Percentiles rank a stretch among this genome's conserved stretches.
Evolutionary conservation across 805 yeast species (phyloP).

Genomic region (Dipodascus albidus): DNA sequence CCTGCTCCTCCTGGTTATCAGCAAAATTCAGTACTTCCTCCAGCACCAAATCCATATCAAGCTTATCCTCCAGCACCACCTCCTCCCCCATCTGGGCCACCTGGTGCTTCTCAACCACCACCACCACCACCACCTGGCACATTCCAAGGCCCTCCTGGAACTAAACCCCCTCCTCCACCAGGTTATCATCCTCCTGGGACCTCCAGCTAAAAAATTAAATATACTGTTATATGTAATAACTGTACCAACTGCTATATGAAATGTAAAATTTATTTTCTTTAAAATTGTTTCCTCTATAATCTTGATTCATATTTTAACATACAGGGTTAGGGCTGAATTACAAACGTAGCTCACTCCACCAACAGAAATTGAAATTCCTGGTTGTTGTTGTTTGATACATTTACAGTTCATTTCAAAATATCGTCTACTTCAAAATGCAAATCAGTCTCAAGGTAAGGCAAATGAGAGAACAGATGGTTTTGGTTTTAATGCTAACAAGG

Average conservation of each 20-base stretch:
- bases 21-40: constrained; percentile 6
- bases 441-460: constrained; percentile 48
- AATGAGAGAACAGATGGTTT: neutral
- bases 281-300: too few species aligned
- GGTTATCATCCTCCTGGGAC: neutral
- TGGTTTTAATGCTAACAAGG: constrained; percentile 1
- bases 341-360: too few species aligned
- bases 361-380: too few species aligned
- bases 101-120: constrained; percentile 18
- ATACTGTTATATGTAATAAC: too few species aligned
- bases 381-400: too few species aligned
- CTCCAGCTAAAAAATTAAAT: neutral
- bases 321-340: too few species aligned
- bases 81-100: constrained; percentile 22
- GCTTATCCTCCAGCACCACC: constrained; percentile 20
- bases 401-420: neutral
- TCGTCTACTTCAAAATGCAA: constrained; percentile 34
- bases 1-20: constrained; percentile 4
- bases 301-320: too few species aligned
- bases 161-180: constrained; percentile 16
- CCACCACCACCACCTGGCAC: constrained; percentile 18
- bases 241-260: too few species aligned
- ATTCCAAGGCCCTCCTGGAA: constrained; percentile 10
- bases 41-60: constrained; percentile 19
- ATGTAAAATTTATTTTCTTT: too few species aligned